These are phyloP conservation scores for Zopfia rhizophila DNA, from an alignment of 2,329 filamentous ascomycete species.

Conservation along the genomic window DNA sequence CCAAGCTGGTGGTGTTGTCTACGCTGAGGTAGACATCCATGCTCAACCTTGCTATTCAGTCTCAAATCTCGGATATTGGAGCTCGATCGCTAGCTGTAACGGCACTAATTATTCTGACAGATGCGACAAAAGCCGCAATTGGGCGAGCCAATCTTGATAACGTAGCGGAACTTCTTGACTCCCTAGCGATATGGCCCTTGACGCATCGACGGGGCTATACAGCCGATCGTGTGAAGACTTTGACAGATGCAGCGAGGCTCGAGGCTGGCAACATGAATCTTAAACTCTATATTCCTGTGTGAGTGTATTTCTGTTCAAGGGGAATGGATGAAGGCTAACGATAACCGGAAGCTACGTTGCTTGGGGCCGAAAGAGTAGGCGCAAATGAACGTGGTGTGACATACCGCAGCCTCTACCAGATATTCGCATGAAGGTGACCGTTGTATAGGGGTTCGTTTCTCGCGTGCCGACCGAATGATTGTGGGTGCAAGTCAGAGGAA, in stretches of 20 bases:
- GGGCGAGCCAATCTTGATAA: slow-evolving; percentile 41
- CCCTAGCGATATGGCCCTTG: slow-evolving; percentile 50
- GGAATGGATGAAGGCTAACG: slow-evolving; percentile 20
- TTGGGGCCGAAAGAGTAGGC: slow-evolving; percentile 42
- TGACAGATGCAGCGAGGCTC: slow-evolving; percentile 39
- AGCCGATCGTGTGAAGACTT: slow-evolving; percentile 37
- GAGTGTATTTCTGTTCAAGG: slow-evolving; percentile 19
- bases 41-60: too few species aligned
- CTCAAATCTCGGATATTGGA: not conserved
- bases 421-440: not conserved
- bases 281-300: slow-evolving; percentile 51
- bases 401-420: too few species aligned
- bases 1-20: too few species aligned
- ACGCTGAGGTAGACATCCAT: too few species aligned
- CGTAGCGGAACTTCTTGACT: slow-evolving; percentile 48
- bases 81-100: too few species aligned
- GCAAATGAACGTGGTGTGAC: slow-evolving; percentile 21
- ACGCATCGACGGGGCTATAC: slow-evolving; percentile 45
- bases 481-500: too few species aligned
- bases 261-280: slow-evolving; percentile 42
- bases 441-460: too few species aligned
- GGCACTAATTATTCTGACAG: slow-evolving; percentile 26
- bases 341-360: slow-evolving; percentile 37
- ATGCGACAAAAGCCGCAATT: slow-evolving; percentile 40
- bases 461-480: not conserved